Evolutionary conservation across 2,329 filamentous ascomycete species (phyloP), one percentile per base, ranked within the genome.

Genomic region (Verticillium isaacii): DNA sequence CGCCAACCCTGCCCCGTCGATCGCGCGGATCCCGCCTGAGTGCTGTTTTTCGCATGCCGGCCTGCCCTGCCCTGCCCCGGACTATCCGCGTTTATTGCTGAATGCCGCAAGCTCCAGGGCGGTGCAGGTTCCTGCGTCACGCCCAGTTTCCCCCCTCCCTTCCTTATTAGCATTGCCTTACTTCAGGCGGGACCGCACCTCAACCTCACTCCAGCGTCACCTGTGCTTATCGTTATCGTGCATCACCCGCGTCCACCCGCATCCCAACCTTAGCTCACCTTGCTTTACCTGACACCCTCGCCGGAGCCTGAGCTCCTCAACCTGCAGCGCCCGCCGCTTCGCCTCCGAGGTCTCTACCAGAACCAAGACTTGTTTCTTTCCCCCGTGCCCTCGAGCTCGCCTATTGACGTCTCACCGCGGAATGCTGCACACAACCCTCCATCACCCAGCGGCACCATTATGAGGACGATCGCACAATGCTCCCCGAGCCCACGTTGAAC

Each of bases 401-500:
- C 19, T 52, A n/a, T 19, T 25, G 9, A 23, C 45, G 11, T 19
- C 19, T 11, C 45, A n/a, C 8, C 45, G 45, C 45, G 37, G 37
- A 52, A 12, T 52, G n/a, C 45, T 59, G 29, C 15, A 14, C 29
- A 37, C 32, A 4, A 37, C 15, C 45, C 39, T 37, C 50, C 32
- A 50, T 57, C 23, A 32, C 34, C 59, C 59, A 36, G 63, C 59
- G 59, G 58, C 57, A 60, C 59, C 63, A 65, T 19, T 65, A 65
- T 65, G 63, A 65, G 60, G 63, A 59, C 56, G 45, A 52, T 52
- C 45, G 45, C 45, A 52, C 45, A 52, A 84, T 84, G 79, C 82
- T 87, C 60, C 84, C 84, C 60, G 78, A 80, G 66, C 85, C 86
- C 36, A 80, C 80, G 55, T 70, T 89, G 65, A 85, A 83, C 69